These are phyloP conservation scores for Alternaria conjuncta DNA, from an alignment of 2,329 filamentous ascomycete genomes.

Conservation along the genomic window DNA sequence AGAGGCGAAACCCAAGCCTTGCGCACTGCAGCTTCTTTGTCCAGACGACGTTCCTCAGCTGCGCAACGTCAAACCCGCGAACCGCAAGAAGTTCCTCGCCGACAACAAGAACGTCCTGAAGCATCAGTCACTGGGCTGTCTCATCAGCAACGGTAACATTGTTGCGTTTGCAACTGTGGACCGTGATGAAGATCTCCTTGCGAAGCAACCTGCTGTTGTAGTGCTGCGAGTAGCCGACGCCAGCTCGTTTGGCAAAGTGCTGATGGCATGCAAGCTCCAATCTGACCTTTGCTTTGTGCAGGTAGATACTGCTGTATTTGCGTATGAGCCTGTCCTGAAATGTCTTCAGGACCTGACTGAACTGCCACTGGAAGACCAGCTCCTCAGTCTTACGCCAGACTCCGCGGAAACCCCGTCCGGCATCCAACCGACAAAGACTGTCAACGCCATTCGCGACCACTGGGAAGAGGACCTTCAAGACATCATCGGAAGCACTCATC, in stretches of 20 bases:
- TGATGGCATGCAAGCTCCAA: constrained; percentile 46
- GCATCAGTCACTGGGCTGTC: constrained; percentile 67
- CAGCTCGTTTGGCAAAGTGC: constrained; percentile 53
- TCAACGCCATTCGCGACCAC: constrained; percentile 28
- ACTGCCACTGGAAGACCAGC: constrained; percentile 61
- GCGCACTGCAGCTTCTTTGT: constrained; percentile 53
- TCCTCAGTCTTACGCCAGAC: constrained; percentile 51
- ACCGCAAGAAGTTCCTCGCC: constrained; percentile 55
- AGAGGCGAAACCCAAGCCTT: constrained; percentile 35
- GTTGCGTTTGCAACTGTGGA: constrained; percentile 67
- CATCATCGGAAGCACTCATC: constrained; percentile 21
- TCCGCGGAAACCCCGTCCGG: constrained; percentile 28
- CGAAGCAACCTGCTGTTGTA: constrained; percentile 54
- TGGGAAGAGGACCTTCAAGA: constrained; percentile 26
- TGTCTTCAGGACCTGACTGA: constrained; percentile 63
- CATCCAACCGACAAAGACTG: constrained; percentile 30
- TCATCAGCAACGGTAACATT: constrained; percentile 60
- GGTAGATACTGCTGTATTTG: constrained; percentile 71
- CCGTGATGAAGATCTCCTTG: constrained; percentile 58
- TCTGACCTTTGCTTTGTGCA: constrained; percentile 59
- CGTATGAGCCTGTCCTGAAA: constrained; percentile 70
- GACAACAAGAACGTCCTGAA: constrained; percentile 59
- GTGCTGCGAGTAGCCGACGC: constrained; percentile 60
- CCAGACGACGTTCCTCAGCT: constrained; percentile 56
- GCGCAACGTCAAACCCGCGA: constrained; percentile 22